Evolutionary conservation across 208 protist genomes (phyloP).

Genomic region (Acanthamoeba healyi): DNA sequence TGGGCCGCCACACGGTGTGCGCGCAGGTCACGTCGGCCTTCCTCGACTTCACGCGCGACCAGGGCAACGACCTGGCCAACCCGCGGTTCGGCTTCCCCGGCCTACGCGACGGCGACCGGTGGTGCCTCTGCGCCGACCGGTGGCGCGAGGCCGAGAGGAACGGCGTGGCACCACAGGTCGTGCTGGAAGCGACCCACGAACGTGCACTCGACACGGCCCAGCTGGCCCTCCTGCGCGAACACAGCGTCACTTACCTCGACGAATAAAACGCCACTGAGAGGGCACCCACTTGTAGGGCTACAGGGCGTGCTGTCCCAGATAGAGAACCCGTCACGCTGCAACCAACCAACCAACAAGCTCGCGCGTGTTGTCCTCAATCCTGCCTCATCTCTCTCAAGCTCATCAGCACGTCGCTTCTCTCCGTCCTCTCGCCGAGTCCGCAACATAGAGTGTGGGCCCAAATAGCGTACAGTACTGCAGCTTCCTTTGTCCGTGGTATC

Average conservation of each 20-base stretch:
- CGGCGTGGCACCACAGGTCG: background rate
- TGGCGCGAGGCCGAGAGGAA: background rate
- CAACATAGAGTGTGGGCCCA: too few relatives aligned
- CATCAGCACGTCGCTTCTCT: background rate
- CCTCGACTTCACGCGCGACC: background rate
- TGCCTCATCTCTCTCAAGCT: background rate
- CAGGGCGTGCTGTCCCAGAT: too few relatives aligned
- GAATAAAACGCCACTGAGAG: too few relatives aligned
- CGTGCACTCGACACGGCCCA: background rate
- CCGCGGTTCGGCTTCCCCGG: background rate
- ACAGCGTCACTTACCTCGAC: background rate
- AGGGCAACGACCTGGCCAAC: constrained; percentile 6
- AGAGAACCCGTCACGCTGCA: too few relatives aligned
- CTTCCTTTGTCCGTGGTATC: too few relatives aligned
- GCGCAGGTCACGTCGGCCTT: background rate
- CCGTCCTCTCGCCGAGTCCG: too few relatives aligned
- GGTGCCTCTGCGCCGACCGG: background rate
- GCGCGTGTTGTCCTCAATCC: background rate
- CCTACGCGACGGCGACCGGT: background rate
- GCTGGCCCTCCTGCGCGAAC: background rate
- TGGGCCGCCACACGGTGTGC: constrained; percentile 16
- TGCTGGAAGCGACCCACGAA: background rate
- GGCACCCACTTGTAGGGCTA: too few relatives aligned
- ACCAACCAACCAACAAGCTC: background rate
- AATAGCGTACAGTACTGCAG: too few relatives aligned